These are phyloP conservation scores for Podaxis sp. DNA, from an alignment of 768 basidiomycete genomes.

Conservation along the genomic window DNA sequence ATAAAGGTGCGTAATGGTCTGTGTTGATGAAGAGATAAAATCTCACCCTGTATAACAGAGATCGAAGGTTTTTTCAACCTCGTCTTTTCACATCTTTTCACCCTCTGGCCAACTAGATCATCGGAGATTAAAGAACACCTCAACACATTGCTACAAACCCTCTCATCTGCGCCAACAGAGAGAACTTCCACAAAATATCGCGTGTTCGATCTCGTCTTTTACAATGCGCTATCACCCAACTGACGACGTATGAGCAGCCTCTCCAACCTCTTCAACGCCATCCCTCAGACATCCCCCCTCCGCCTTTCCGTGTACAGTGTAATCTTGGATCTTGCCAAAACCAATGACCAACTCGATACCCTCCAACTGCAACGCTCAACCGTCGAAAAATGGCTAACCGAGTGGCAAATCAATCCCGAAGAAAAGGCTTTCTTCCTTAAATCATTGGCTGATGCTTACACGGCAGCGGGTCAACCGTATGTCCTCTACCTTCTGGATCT, in stretches of 20 bases:
- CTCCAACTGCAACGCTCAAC: slow-evolving; percentile 58
- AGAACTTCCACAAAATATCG: slow-evolving; percentile 68
- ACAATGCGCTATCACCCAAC: slow-evolving; percentile 3
- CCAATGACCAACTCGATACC: slow-evolving; percentile 59
- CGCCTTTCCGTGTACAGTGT: slow-evolving; percentile 61
- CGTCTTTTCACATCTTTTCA: slow-evolving; percentile 68
- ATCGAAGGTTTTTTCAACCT: slow-evolving; percentile 89
- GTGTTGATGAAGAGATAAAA: slow-evolving; percentile 6
- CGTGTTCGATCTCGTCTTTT: slow-evolving; percentile 47
- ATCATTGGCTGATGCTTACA: slow-evolving; percentile 55
- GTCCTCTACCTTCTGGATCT: slow-evolving; percentile 24
- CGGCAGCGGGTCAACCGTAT: slow-evolving; percentile 58
- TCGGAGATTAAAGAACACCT: slow-evolving; percentile 54
- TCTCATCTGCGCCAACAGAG: slow-evolving; percentile 53
- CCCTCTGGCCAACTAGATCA: slow-evolving; percentile 53
- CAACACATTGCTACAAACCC: slow-evolving; percentile 46
- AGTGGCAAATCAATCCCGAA: slow-evolving; percentile 66
- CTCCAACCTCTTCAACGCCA: slow-evolving; percentile 79
- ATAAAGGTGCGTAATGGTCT: slow-evolving; percentile 54
- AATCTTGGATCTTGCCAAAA: slow-evolving; percentile 57
- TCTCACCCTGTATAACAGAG: slow-evolving; percentile 31
- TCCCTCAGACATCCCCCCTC: slow-evolving; percentile 63
- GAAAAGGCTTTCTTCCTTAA: slow-evolving; percentile 69
- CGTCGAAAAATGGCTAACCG: slow-evolving; percentile 75
- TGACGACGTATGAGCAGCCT: slow-evolving; percentile 42